These are phyloP conservation scores for Acrocalymma vagum DNA, from an alignment of 2,329 filamentous ascomycete species.

Conservation along the genomic window DNA sequence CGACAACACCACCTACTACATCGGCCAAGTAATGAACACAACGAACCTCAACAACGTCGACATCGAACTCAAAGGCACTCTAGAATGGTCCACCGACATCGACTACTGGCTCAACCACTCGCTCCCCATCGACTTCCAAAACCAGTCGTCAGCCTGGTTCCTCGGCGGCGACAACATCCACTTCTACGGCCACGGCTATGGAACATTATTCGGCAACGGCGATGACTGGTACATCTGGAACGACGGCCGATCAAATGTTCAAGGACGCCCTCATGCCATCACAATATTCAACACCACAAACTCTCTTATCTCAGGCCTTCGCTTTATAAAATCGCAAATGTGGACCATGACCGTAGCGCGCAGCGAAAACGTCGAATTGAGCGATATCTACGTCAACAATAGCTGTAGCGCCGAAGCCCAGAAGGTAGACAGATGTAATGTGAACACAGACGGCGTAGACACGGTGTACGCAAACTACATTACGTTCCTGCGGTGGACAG, in stretches of 20 bases:
- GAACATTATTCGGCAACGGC: slow-evolving; percentile 64
- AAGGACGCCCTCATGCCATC: slow-evolving; percentile 59
- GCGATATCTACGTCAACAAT: slow-evolving; percentile 62
- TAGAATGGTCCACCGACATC: slow-evolving; percentile 20
- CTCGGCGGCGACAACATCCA: slow-evolving; percentile 60
- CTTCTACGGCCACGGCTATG: slow-evolving; percentile 58
- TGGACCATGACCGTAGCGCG: slow-evolving; percentile 63
- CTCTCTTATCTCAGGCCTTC: slow-evolving; percentile 56
- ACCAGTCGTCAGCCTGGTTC: slow-evolving; percentile 23
- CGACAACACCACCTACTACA: slow-evolving; percentile 17
- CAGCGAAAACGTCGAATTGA: slow-evolving; percentile 56
- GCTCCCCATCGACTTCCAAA: slow-evolving; percentile 22
- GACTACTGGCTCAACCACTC: slow-evolving; percentile 25
- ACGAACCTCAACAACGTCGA: slow-evolving; percentile 18
- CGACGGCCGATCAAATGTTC: slow-evolving; percentile 23
- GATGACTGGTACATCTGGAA: slow-evolving; percentile 65
- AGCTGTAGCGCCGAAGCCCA: too few species aligned
- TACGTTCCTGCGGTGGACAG: slow-evolving; percentile 33
- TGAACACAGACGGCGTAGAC: slow-evolving; percentile 58
- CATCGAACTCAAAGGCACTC: slow-evolving; percentile 19
- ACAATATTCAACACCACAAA: slow-evolving; percentile 59
- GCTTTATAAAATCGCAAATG: slow-evolving; percentile 66
- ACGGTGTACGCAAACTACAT: slow-evolving; percentile 63
- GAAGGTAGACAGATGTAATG: slow-evolving; percentile 2
- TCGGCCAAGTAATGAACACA: slow-evolving; percentile 18